These are phyloP conservation scores for Lotus japonicus DNA, from an alignment of 306 rosid genomes.

Conservation along the genomic window DNA sequence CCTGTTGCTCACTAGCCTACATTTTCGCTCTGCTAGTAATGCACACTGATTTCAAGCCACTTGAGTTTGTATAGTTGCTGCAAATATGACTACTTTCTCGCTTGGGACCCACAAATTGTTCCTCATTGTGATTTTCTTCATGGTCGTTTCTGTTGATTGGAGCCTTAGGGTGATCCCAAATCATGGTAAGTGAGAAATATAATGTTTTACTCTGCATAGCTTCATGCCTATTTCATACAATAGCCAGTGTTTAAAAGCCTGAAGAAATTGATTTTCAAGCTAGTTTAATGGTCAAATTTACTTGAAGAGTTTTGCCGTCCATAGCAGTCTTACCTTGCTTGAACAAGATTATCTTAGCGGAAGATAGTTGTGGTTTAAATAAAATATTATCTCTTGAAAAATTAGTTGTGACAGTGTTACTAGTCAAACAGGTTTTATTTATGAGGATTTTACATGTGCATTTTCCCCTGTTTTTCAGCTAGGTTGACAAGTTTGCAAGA, in stretches of 20 bases:
- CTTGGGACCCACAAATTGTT: constrained; percentile 30
- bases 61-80: neutral
- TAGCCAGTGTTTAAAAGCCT: no score
- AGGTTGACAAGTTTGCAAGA: constrained; percentile 27
- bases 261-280: neutral
- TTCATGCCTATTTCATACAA: neutral
- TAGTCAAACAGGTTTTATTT: neutral
- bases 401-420: neutral
- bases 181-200: constrained; percentile 25
- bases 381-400: neutral
- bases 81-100: constrained; percentile 42
- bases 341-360: no score
- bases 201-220: neutral
- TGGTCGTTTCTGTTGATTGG: constrained; percentile 30
- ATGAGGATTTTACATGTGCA: neutral
- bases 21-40: neutral
- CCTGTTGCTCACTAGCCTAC: neutral
- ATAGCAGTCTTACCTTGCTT: no score
- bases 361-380: no score
- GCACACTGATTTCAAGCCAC: constrained; percentile 6
- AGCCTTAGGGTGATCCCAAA: constrained; percentile 36
- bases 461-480: neutral
- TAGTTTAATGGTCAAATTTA: neutral
- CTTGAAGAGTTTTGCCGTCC: no score
- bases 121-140: constrained; percentile 41